phyloP scores from a whole-genome alignment of 2,329 filamentous ascomycete genomes.

The Cladobotryum mycophilum region DNA sequence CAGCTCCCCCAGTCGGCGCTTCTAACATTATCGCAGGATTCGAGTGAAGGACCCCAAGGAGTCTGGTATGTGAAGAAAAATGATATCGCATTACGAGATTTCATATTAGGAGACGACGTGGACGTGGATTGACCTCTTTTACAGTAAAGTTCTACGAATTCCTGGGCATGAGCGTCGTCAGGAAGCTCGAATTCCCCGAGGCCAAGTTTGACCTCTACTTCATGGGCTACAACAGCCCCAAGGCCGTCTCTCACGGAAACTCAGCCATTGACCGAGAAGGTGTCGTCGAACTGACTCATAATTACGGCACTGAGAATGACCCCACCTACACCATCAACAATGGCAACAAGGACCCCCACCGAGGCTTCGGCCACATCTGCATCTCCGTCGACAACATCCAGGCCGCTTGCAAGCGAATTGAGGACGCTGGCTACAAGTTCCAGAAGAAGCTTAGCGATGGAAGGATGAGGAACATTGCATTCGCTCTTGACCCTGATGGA shows the following conservation, averaged over 20 bases:
- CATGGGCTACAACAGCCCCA: conserved; percentile 75
- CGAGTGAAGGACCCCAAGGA: conserved; percentile 90
- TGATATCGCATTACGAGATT: neutral
- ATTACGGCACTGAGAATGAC: conserved; percentile 86
- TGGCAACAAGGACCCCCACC: conserved; percentile 84
- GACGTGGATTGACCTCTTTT: conserved; percentile 2
- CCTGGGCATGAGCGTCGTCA: conserved; percentile 78
- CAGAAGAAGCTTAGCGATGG: conserved; percentile 93
- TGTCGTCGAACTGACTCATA: conserved; percentile 77
- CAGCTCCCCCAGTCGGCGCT: neutral
- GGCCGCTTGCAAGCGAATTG: conserved; percentile 81
- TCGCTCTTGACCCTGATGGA: conserved; percentile 79
- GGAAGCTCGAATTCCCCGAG: conserved; percentile 76
- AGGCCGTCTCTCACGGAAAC: conserved; percentile 66
- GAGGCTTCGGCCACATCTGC: conserved; percentile 80
- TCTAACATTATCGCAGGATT: conserved; percentile 51
- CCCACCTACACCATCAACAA: conserved; percentile 73
- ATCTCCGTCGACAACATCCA: conserved; percentile 80
- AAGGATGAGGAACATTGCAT: conserved; percentile 81
- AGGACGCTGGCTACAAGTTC: conserved; percentile 86
- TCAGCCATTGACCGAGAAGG: conserved; percentile 77
- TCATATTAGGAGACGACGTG: neutral
- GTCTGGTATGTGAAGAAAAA: conserved; percentile 46
- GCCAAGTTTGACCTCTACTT: conserved; percentile 95
- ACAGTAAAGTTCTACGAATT: conserved; percentile 88